Evolutionary conservation across 176 grass and related monocot genomes (phyloP).

Genomic region (Metroxylon sagu): DNA sequence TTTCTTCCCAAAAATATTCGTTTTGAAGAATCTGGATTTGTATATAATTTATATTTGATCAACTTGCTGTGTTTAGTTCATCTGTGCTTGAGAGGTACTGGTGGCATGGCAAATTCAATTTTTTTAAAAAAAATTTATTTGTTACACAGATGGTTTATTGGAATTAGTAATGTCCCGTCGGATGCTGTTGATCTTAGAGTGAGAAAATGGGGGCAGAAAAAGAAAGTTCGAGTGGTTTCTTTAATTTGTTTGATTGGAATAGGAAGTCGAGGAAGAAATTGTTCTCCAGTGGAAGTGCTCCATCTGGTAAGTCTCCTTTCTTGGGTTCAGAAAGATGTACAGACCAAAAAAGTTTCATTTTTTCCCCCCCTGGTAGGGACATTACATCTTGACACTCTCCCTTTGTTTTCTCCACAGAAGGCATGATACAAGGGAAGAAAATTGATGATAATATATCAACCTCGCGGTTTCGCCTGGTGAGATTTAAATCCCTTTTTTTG

Average conservation of each 20-base stretch:
- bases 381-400: not conserved
- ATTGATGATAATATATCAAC: slow-evolving; percentile 44
- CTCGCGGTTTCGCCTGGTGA: slow-evolving; percentile 45
- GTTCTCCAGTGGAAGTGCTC: slow-evolving; percentile 37
- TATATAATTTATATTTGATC: too few species aligned
- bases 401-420: slow-evolving; percentile 33
- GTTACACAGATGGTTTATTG: too few species aligned
- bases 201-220: slow-evolving; percentile 45
- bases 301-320: slow-evolving; percentile 49
- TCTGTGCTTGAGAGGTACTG: too few species aligned
- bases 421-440: slow-evolving; percentile 51
- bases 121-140: too few species aligned
- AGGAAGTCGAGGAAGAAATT: slow-evolving; percentile 80
- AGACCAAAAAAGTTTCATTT: too few species aligned
- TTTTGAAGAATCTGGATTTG: too few species aligned
- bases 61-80: too few species aligned
- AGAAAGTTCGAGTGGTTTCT: slow-evolving; percentile 50
- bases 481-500: slow-evolving; percentile 11
- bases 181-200: too few species aligned
- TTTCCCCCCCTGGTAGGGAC: too few species aligned
- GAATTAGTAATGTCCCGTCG: too few species aligned
- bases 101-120: too few species aligned
- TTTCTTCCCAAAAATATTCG: too few species aligned
- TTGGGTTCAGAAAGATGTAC: not conserved
- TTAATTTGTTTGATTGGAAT: slow-evolving; percentile 79